Evolutionary conservation across 1,284 basidiomycete species (phyloP).

Genomic region (Moniliophthora roreri): DNA sequence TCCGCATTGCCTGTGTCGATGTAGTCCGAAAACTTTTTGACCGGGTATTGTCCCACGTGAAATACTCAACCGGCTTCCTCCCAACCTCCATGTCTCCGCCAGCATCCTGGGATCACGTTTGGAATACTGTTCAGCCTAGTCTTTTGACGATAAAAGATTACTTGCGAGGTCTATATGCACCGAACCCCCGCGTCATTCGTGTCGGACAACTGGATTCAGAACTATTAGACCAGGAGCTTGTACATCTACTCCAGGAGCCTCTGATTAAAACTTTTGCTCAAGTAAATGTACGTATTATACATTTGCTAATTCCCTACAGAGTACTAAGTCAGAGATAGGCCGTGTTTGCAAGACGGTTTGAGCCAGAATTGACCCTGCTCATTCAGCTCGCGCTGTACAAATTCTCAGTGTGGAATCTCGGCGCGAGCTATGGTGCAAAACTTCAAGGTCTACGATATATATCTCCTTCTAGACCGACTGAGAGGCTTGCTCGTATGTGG

Average conservation of each 20-base stretch:
- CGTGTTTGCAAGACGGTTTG: constrained; percentile 65
- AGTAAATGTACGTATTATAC: constrained; percentile 56
- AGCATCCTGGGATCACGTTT: constrained; percentile 58
- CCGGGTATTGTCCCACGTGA: background rate
- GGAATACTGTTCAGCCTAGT: constrained; percentile 57
- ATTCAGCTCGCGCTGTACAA: constrained; percentile 83
- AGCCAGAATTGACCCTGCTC: constrained; percentile 80
- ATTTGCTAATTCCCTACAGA: no score
- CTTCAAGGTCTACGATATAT: constrained; percentile 83
- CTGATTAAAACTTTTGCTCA: constrained; percentile 72
- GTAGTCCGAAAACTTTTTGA: background rate
- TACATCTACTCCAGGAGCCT: constrained; percentile 83
- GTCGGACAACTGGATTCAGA: constrained; percentile 94
- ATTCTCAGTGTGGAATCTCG: constrained; percentile 79
- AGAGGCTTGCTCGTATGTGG: constrained; percentile 34
- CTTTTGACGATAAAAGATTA: constrained; percentile 47
- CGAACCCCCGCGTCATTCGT: constrained; percentile 58
- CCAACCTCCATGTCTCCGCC: background rate
- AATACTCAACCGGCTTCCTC: background rate
- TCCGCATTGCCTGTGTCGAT: constrained; percentile 2
- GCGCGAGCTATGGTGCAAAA: constrained; percentile 88
- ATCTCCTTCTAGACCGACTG: constrained; percentile 25
- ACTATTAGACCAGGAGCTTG: constrained; percentile 88
- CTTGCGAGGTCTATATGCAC: constrained; percentile 29
- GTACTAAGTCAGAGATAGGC: constrained; percentile 33